Percentiles rank a stretch among this genome's conserved stretches.
Conservation (phyloP, 2,329 filamentous ascomycete species). For the Verticillium albo-atrum region DNA sequence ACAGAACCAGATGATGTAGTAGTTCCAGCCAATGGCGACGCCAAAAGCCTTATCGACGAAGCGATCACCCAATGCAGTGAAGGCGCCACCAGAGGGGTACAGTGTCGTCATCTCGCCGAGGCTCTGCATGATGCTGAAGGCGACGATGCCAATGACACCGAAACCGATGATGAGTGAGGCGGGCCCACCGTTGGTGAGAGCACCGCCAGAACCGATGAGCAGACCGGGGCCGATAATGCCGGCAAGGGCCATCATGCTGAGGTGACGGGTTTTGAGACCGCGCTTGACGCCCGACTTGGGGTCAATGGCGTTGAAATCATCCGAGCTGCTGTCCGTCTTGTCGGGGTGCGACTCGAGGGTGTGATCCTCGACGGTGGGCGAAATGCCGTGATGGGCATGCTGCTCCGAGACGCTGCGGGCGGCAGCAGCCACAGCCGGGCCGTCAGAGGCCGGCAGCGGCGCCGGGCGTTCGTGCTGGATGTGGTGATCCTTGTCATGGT, state of each 20-base stretch:
- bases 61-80: conserved; percentile 65
- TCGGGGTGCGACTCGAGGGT: neutral
- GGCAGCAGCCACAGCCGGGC: neutral
- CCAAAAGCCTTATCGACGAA: conserved; percentile 68
- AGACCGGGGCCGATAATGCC: conserved; percentile 66
- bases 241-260: conserved; percentile 62
- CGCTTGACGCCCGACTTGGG: conserved; percentile 63
- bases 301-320: conserved; percentile 45
- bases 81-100: conserved; percentile 67
- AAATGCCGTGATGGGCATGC: neutral
- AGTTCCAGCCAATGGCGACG: conserved; percentile 67
- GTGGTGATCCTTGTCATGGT: neutral
- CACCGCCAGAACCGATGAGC: conserved; percentile 67
- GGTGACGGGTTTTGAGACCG: conserved; percentile 62
- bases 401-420: neutral
- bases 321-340: conserved; percentile 14
- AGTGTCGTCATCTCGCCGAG: conserved; percentile 71
- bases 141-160: conserved; percentile 65
- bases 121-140: conserved; percentile 65
- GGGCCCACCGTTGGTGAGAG: conserved; percentile 64
- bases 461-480: neutral
- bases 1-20: conserved; percentile 63
- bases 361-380: conserved; percentile 1
- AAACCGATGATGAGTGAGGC: conserved; percentile 72
- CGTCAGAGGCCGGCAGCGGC: neutral